phyloP scores from a whole-genome alignment of 495 filamentous ascomycete species.

The Penicillium nucicola region DNA sequence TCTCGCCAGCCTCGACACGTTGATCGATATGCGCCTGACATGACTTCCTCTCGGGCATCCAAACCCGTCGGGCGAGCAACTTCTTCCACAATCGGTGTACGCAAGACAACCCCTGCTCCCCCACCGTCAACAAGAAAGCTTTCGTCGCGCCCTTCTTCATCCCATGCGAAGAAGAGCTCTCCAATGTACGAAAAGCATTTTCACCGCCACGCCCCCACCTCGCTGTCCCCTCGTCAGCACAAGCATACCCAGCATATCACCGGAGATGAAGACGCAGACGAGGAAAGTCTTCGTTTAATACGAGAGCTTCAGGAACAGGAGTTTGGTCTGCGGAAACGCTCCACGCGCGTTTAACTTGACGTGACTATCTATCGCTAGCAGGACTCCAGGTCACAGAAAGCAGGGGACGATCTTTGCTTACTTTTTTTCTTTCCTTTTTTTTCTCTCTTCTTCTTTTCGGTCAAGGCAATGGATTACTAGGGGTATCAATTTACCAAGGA shows the following conservation, averaged over 20 bases:
- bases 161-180: slow-evolving; percentile 45
- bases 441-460: not conserved
- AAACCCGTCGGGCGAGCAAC: slow-evolving; percentile 25
- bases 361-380: not conserved
- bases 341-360: not conserved
- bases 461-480: slow-evolving; percentile 1
- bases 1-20: slow-evolving; percentile 48
- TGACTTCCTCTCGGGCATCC: slow-evolving; percentile 22
- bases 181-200: slow-evolving; percentile 35
- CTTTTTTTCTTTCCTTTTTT: not conserved
- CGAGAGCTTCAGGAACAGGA: slow-evolving; percentile 58
- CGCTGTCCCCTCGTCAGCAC: slow-evolving; percentile 32
- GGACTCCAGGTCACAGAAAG: not conserved
- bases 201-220: slow-evolving; percentile 24
- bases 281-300: slow-evolving; percentile 53
- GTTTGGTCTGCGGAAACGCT: slow-evolving; percentile 53
- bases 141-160: slow-evolving; percentile 42
- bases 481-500: slow-evolving; percentile 5
- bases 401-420: not conserved
- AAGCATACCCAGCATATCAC: slow-evolving; percentile 29
- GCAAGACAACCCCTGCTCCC: slow-evolving; percentile 31
- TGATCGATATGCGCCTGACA: slow-evolving; percentile 43
- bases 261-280: slow-evolving; percentile 41
- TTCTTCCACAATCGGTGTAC: slow-evolving; percentile 13
- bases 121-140: slow-evolving; percentile 34